Conservation (phyloP, 2,329 filamentous ascomycete genomes). For the Sphaerulina vaccinii region DNA sequence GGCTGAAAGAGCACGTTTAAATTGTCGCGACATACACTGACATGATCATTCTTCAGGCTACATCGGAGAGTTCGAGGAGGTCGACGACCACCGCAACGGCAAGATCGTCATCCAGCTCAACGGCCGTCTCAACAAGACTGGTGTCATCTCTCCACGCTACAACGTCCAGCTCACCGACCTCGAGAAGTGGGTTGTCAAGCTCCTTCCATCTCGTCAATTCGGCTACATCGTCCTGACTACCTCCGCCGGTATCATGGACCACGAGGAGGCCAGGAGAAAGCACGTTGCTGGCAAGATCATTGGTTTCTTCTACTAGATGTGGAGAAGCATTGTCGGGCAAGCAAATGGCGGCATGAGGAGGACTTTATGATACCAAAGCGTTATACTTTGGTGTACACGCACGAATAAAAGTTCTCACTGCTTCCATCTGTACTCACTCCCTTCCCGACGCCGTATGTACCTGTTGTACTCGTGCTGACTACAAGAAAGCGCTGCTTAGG, state of each 20-base stretch:
- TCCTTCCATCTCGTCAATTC: conserved; percentile 99
- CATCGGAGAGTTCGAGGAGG: conserved; percentile 99
- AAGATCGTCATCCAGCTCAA: conserved; percentile 99
- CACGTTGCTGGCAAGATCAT: conserved; percentile 99
- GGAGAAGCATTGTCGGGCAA: conserved; percentile 3
- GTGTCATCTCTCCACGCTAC: conserved; percentile 99
- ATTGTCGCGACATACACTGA: conserved; percentile 82
- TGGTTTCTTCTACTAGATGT: conserved; percentile 88
- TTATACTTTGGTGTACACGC: conserved; percentile 20
- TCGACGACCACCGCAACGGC: conserved; percentile 98
- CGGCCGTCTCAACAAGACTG: conserved; percentile 98
- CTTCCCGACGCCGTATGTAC: not conserved
- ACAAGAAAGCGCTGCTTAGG: not conserved
- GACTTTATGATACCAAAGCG: conserved; percentile 20
- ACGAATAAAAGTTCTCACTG: conserved; percentile 25
- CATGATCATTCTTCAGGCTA: conserved; percentile 64
- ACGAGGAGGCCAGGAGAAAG: conserved; percentile 98
- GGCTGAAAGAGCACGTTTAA: conserved; percentile 89
- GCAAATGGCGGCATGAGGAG: conserved; percentile 11
- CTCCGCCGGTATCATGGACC: conserved; percentile 99
- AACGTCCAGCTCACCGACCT: conserved; percentile 96
- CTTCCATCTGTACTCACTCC: not conserved
- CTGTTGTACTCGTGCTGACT: not conserved
- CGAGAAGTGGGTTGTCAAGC: conserved; percentile 99
- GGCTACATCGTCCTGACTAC: conserved; percentile 99